A percentile compares a stretch with the other conserved stretches of the same genome.
These are phyloP conservation scores for Diversispora epigaea DNA, from an alignment of 192 early-diverging fungal species.

Conservation along the genomic window DNA sequence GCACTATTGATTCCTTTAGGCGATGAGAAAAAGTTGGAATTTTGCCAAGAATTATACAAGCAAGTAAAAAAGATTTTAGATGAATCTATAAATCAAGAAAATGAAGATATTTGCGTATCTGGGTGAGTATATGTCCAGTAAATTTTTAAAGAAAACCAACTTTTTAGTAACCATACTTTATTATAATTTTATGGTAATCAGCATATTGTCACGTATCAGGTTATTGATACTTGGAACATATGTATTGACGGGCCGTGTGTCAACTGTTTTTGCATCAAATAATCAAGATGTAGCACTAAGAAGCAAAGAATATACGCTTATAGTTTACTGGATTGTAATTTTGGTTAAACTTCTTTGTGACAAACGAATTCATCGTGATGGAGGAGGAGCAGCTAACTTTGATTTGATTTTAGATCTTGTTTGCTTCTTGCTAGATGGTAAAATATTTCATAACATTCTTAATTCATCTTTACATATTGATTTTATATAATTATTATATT, in stretches of 20 bases:
- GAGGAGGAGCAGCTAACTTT: slow-evolving; percentile 9
- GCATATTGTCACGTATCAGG: slow-evolving; percentile 21
- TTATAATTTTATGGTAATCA: neutral
- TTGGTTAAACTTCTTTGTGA: slow-evolving; percentile 7
- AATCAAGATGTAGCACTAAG: neutral
- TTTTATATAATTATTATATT: neutral
- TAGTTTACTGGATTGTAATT: slow-evolving; percentile 11
- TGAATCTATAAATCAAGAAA: slow-evolving; percentile 4
- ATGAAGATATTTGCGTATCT: neutral
- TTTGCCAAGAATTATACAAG: slow-evolving; percentile 7
- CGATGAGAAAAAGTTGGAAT: slow-evolving; percentile 19
- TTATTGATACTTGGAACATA: slow-evolving; percentile 3
- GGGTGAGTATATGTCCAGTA: neutral
- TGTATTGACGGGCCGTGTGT: neutral
- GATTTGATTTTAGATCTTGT: slow-evolving; percentile 26
- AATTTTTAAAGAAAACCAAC: neutral
- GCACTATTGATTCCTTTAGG: neutral
- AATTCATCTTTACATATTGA: neutral
- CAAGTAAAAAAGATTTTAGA: slow-evolving; percentile 6
- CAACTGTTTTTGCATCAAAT: neutral
- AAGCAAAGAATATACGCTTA: neutral
- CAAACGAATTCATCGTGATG: slow-evolving; percentile 14
- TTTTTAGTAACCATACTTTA: neutral
- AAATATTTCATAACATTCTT: neutral
- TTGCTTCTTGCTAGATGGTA: slow-evolving; percentile 25